Conservation (phyloP, 192 early-diverging fungal species). For the Coemansia sp. region DNA sequence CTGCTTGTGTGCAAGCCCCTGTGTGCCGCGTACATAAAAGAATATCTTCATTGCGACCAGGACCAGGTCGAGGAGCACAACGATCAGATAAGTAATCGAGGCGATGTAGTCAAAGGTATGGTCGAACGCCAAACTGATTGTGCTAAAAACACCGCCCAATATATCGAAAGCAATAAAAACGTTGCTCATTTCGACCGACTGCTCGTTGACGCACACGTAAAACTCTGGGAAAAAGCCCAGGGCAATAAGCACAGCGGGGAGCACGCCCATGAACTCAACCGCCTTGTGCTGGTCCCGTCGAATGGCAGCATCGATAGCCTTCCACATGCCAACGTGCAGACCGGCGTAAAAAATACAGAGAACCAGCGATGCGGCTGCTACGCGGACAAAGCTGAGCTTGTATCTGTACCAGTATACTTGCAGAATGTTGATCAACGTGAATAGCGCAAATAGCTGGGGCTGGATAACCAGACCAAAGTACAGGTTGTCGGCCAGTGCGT, state of each 20-base stretch:
- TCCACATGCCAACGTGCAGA: slow-evolving; percentile 49
- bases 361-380: slow-evolving; percentile 2
- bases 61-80: slow-evolving; percentile 46
- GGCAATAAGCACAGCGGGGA: slow-evolving; percentile 50
- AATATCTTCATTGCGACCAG: slow-evolving; percentile 47
- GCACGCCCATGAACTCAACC: slow-evolving; percentile 42
- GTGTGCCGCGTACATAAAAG: slow-evolving; percentile 33
- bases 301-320: slow-evolving; percentile 32
- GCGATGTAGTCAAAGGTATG: slow-evolving; percentile 53
- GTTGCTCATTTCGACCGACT: slow-evolving; percentile 53
- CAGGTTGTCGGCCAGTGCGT: slow-evolving; percentile 33
- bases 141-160: slow-evolving; percentile 46
- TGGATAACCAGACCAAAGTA: slow-evolving; percentile 51
- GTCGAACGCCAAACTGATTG: slow-evolving; percentile 51
- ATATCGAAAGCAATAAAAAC: slow-evolving; percentile 48
- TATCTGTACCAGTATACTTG: slow-evolving; percentile 49
- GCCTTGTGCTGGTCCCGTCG: slow-evolving; percentile 16
- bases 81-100: slow-evolving; percentile 51
- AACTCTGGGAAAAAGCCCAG: slow-evolving; percentile 52
- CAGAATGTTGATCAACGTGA: slow-evolving; percentile 48
- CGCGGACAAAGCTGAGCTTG: slow-evolving; percentile 15
- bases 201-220: slow-evolving; percentile 49
- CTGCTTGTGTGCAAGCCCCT: slow-evolving; percentile 14
- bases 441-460: slow-evolving; percentile 51
- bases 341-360: slow-evolving; percentile 39